Evolutionary conservation across 1,284 basidiomycete species (phyloP).

Genomic region (Peniophora sp.): DNA sequence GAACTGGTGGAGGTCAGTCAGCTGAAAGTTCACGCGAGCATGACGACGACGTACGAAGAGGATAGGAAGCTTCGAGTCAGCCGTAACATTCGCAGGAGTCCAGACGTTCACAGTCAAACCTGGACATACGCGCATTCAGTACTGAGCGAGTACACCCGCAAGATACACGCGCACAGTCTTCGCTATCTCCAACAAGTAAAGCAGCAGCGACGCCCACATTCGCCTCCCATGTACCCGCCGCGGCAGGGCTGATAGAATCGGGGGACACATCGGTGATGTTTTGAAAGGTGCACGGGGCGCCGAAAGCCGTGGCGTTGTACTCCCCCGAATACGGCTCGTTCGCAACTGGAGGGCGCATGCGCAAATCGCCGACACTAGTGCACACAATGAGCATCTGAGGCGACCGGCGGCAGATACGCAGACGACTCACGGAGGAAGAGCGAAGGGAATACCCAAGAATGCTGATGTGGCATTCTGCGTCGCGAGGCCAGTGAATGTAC

Average conservation of each 20-base stretch:
- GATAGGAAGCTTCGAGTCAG: slow-evolving; percentile 42
- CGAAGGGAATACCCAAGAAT: slow-evolving; percentile 40
- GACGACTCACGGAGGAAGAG: slow-evolving; percentile 19
- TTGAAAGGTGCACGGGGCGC: slow-evolving; percentile 45
- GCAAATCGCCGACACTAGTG: slow-evolving; percentile 13
- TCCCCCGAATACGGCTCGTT: slow-evolving; percentile 32
- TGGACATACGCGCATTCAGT: slow-evolving; percentile 12
- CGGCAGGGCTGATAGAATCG: slow-evolving; percentile 16
- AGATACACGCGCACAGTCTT: slow-evolving; percentile 34
- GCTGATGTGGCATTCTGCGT: slow-evolving; percentile 17
- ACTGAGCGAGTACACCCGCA: not conserved
- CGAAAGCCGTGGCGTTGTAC: slow-evolving; percentile 33
- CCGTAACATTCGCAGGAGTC: slow-evolving; percentile 31
- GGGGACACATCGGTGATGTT: slow-evolving; percentile 17
- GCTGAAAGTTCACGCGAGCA: no score
- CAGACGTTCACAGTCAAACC: slow-evolving; percentile 54
- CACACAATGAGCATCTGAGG: not conserved
- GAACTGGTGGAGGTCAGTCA: slow-evolving; percentile 13
- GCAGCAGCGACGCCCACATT: slow-evolving; percentile 23
- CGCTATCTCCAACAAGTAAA: slow-evolving; percentile 30
- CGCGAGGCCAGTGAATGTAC: slow-evolving; percentile 11
- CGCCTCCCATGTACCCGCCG: no score
- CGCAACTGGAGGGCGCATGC: slow-evolving; percentile 38
- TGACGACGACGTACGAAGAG: slow-evolving; percentile 33
- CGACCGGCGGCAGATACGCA: not conserved